These are phyloP conservation scores for Pyrus hybrid DNA, from an alignment of 331 rosid species.

Conservation along the genomic window DNA sequence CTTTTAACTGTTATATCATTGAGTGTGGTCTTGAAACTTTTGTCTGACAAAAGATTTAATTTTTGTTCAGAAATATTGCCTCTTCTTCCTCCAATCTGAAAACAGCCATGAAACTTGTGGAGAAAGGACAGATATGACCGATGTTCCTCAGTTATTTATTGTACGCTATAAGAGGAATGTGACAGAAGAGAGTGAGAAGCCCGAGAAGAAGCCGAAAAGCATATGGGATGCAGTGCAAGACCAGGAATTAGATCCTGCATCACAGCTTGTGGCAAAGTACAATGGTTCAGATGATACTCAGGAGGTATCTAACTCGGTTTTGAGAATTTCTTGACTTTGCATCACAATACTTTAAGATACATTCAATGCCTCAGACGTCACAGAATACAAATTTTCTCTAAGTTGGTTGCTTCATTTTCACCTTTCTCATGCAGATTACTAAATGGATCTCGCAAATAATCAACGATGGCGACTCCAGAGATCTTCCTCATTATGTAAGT, in stretches of 20 bases:
- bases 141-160: conserved; percentile 60
- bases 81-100: conserved; percentile 65
- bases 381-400: neutral
- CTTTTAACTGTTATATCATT: conserved; percentile 1
- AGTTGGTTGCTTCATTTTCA: neutral
- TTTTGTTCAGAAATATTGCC: conserved; percentile 56
- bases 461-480: conserved; percentile 79
- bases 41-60: neutral
- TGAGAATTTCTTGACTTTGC: neutral
- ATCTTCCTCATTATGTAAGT: conserved; percentile 81
- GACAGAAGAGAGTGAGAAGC: conserved; percentile 34
- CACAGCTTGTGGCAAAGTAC: conserved; percentile 88
- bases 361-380: neutral
- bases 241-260: conserved; percentile 59
- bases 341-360: neutral
- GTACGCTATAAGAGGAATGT: conserved; percentile 71
- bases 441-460: conserved; percentile 68
- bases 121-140: conserved; percentile 46
- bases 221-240: conserved; percentile 47
- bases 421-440: conserved; percentile 38
- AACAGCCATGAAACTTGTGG: conserved; percentile 78
- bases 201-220: conserved; percentile 32
- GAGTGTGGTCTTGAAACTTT: neutral
- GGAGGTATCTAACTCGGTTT: conserved; percentile 40
- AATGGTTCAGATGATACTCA: conserved; percentile 57